Evolutionary conservation across 1,284 basidiomycete genomes (phyloP).

Genomic region (Ustilago vetiveriae): DNA sequence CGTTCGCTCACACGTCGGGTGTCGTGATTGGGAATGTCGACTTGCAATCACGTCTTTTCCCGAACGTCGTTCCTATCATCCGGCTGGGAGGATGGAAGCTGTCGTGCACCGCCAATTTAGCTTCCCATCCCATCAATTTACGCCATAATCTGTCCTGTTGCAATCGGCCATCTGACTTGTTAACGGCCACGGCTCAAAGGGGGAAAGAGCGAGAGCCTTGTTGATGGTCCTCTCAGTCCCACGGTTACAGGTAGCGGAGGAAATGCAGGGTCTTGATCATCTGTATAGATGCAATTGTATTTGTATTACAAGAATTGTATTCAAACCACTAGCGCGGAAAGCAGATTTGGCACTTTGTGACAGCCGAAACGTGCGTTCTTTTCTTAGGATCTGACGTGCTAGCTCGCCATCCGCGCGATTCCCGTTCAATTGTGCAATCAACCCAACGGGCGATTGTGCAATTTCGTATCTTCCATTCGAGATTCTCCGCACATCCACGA

Average conservation of each 20-base stretch:
- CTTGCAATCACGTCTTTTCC: background rate
- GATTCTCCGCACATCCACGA: slow-evolving; percentile 1
- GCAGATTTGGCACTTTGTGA: slow-evolving; percentile 28
- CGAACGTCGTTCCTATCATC: no score
- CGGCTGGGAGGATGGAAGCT: no score
- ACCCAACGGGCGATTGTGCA: slow-evolving; percentile 7
- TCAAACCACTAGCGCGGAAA: slow-evolving; percentile 1
- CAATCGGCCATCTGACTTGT: no score
- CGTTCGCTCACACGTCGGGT: no score
- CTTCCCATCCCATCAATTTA: no score
- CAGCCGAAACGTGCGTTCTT: slow-evolving; percentile 23
- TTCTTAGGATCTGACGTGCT: slow-evolving; percentile 27
- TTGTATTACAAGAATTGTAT: slow-evolving; percentile 12
- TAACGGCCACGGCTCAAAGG: no score
- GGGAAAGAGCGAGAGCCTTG: no score
- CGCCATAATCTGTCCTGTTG: no score
- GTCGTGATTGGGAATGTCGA: background rate
- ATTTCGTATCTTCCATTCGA: slow-evolving; percentile 1
- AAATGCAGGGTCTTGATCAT: slow-evolving; percentile 3
- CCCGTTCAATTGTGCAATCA: no score
- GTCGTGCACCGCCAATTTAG: background rate
- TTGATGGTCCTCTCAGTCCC: no score
- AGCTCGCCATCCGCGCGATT: slow-evolving; percentile 31
- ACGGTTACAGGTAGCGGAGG: background rate
- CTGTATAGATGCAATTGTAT: background rate